These are phyloP conservation scores for Fraxinus xanthoxyloides DNA, from an alignment of 305 asterid species.

Conservation along the genomic window DNA sequence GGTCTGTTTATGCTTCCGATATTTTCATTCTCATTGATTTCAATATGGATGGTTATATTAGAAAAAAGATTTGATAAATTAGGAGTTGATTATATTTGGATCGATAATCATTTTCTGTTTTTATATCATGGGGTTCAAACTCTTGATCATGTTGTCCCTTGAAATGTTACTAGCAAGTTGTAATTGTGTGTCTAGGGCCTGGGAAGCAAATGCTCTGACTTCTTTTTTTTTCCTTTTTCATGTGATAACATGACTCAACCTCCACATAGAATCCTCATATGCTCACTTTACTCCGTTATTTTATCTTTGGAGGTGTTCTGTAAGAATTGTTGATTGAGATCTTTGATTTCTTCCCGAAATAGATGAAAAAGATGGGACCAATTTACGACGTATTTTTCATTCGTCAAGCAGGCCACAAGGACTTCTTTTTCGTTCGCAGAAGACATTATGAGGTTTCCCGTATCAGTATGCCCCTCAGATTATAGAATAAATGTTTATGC, in stretches of 20 bases:
- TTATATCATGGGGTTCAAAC: background rate
- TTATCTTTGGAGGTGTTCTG: background rate
- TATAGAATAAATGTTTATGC: background rate
- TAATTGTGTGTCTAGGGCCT: background rate
- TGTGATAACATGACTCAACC: background rate
- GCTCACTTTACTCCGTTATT: background rate
- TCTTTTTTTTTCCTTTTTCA: background rate
- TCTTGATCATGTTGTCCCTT: background rate
- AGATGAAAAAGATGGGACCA: background rate
- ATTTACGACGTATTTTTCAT: background rate
- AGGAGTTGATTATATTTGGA: no score
- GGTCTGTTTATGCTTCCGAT: no score
- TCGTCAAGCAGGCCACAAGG: background rate
- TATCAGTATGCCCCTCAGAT: background rate
- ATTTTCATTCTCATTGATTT: no score
- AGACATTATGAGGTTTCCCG: background rate
- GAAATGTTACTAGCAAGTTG: background rate
- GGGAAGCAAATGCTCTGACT: background rate
- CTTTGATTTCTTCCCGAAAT: background rate
- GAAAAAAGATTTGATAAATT: no score
- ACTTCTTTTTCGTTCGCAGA: background rate
- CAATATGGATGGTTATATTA: no score
- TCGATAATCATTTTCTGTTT: no score
- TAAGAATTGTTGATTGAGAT: background rate
- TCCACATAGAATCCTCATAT: background rate